Base-by-base conservation (phyloP, 257 asterid genomes). In the Buddleja alternifolia region DNA sequence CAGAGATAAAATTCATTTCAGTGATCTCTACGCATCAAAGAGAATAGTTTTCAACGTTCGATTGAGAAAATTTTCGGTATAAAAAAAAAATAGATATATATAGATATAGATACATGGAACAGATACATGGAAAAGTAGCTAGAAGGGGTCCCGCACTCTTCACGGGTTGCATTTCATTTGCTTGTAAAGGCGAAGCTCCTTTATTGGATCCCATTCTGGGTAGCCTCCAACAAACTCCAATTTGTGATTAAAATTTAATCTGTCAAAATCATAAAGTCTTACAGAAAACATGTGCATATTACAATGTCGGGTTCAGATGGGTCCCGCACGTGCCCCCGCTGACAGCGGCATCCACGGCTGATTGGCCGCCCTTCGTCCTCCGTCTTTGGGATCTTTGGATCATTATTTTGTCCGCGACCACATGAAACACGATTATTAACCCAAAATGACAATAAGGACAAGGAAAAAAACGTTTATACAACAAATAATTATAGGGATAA, bases 331-430 rank as follows among this genome's bases (percentile, higher is more conserved):
- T 42, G 59, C 66, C 29, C 7, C 63, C 34, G 34, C 47, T 12
- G 71, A 56, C 60, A 70, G 44, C 76, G 64, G 48, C 80, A 69
- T 62, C 75, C 8, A 15, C 51, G 78, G 73, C 73, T 40, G 65
- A 70, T 63, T 23, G 76, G 76, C 25, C 53, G 51, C 39, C 19
- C 25, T 42, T 42, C 41, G 71, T 42, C 34, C 34, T 29, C 34
- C n/a, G n/a, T n/a, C n/a, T n/a, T n/a, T n/a, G n/a, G 34, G 34
- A 29, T 29, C 5, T 29, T 29, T 72, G 77, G 34, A 29, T 29
- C 34, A 29, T 29, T 29, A 5, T 29, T 29, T 29, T 29, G 34
- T 29, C 34, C 34, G 14, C 17, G 10, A 39, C 16, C 21, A 1
- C 8, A 23, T 45, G 57, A 14, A 46, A 8, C 66, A 40, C 52